Base-by-base conservation (phyloP, 228 moss, liverwort and hornwort species). In the Sphagnum fallax region DNA sequence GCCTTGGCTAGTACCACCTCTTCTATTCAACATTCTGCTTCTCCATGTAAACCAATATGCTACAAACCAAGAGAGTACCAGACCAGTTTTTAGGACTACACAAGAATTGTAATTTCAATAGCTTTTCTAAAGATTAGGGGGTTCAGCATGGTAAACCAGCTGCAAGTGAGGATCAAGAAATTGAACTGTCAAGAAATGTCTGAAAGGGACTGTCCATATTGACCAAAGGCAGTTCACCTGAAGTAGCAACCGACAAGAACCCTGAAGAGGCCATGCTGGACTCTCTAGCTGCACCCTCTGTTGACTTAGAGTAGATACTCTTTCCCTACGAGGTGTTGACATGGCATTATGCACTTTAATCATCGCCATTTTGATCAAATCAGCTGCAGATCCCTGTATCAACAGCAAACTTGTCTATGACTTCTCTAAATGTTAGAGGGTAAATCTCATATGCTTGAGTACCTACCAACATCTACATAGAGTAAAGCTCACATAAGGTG, bases 311-410 rank as follows among this genome's bases (percentile, higher is more conserved):
- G 74, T 49, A 49, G 72, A 14, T 48, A 76, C 66, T 61, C 52
- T 32, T 12, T 55, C 55, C 55, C 55, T 55, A 12, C 48, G 16
- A 59, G 75, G 66, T 64, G 73, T 80, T 47, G 62, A 69, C 71
- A 88, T 87, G 60, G 80, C 73, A 64, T 82, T 75, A 68, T 97
- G 87, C 69, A 97, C 76, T 79, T 87, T 97, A 50, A 93, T 84
- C 96, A 97, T 97, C 51, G 96, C 96, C 85, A 87, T 73, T 79
- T 97, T 97, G 59, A 97, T 93, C 55, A 97, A 77, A 80, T 97
- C 96, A 71, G 93, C 96, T 75, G 93, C 96, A 79, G 93, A 93
- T 53, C 96, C 96, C 89, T 92, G 80, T 51, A 57, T 70, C 65
- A 52, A 76, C 53, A 15, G 58, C 5, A 32, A 32, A 8, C 32